These are phyloP conservation scores for Domatiomyces catenatus DNA, from an alignment of 2,329 filamentous ascomycete genomes.

Conservation along the genomic window DNA sequence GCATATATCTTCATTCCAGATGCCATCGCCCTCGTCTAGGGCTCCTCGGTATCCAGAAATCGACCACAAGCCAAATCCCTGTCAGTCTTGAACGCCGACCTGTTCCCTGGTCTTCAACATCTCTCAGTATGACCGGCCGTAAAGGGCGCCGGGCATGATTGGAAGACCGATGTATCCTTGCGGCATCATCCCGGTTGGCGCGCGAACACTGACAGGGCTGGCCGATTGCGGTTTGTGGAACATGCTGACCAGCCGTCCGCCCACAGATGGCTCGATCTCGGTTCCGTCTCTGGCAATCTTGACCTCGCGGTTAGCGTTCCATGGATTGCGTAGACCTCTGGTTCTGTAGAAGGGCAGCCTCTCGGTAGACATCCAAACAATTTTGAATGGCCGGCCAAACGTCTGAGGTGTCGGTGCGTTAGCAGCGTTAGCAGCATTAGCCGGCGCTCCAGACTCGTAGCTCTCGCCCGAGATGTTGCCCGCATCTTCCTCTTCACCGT, in stretches of 20 bases:
- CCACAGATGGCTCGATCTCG: constrained; percentile 72
- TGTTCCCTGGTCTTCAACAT: not conserved
- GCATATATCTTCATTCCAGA: not conserved
- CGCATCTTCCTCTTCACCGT: constrained; percentile 25
- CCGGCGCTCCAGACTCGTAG: constrained; percentile 5
- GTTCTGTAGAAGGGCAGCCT: constrained; percentile 80
- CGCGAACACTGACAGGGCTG: constrained; percentile 1
- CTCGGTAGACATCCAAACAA: constrained; percentile 77
- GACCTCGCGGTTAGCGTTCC: constrained; percentile 89
- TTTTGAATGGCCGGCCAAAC: constrained; percentile 81
- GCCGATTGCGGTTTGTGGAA: constrained; percentile 33
- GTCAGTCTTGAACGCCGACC: not conserved
- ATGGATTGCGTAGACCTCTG: constrained; percentile 72
- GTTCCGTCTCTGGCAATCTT: constrained; percentile 94
- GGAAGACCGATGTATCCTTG: constrained; percentile 1
- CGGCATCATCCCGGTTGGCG: not conserved
- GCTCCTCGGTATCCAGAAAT: not conserved
- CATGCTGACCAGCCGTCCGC: constrained; percentile 58
- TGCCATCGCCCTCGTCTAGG: not conserved
- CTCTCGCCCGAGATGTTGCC: constrained; percentile 10
- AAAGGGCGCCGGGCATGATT: not conserved
- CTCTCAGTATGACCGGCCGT: not conserved
- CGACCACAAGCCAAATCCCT: not conserved
- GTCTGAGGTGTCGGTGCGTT: constrained; percentile 34
- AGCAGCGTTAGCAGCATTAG: not conserved